Percentiles rank a stretch among this genome's conserved stretches.
phyloP scores from a whole-genome alignment of 345 rosid species.

The Melastoma malabathricum region DNA sequence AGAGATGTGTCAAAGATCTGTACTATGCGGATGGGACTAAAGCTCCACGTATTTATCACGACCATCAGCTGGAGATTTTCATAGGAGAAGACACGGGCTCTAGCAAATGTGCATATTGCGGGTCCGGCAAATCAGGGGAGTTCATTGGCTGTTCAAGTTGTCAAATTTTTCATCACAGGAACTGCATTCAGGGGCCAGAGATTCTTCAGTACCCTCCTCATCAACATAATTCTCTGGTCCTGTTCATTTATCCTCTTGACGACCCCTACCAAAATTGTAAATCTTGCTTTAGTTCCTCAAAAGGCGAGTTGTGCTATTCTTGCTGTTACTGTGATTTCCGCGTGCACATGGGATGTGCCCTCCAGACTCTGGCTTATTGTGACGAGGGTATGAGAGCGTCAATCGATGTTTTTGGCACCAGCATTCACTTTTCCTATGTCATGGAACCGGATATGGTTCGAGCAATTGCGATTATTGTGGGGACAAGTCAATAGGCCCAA shows the following conservation, averaged over 20 bases:
- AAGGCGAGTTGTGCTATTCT: neutral
- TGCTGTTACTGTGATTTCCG: neutral
- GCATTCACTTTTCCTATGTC: neutral
- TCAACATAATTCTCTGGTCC: neutral
- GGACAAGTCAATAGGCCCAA: rapidly evolving
- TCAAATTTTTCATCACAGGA: neutral
- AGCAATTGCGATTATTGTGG: rapidly evolving
- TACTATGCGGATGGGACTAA: too few relatives aligned
- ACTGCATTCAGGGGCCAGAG: neutral
- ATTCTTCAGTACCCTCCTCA: neutral
- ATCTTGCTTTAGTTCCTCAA: rapidly evolving
- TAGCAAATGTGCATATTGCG: rapidly evolving
- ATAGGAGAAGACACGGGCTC: rapidly evolving
- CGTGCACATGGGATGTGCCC: neutral
- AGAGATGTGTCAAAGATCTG: neutral
- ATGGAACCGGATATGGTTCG: rapidly evolving
- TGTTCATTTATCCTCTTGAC: rapidly evolving
- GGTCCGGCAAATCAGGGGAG: rapidly evolving
- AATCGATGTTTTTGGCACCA: neutral
- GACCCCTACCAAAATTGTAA: rapidly evolving
- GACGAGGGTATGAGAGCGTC: neutral
- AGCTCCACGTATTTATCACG: neutral
- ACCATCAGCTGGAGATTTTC: neutral
- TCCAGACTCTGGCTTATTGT: too few relatives aligned
- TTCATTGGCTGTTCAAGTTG: neutral